Percentiles rank a stretch among this genome's conserved stretches.
phyloP scores from a whole-genome alignment of 2,329 filamentous ascomycete genomes.

The Xylaria polymorpha region DNA sequence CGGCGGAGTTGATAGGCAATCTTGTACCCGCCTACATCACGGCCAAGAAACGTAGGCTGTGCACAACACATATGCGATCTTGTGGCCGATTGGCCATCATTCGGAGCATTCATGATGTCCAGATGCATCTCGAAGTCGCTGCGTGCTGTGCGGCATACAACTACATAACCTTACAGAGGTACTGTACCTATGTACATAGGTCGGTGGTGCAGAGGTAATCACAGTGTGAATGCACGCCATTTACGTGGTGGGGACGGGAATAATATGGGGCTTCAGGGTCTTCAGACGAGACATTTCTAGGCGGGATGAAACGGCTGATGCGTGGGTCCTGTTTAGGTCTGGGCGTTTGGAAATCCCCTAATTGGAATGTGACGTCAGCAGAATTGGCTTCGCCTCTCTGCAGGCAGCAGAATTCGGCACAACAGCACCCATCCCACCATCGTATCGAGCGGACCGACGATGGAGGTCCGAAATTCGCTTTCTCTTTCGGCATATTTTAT shows the following conservation, averaged over 20 bases:
- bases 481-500: conserved; percentile 5
- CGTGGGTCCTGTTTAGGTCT: background rate
- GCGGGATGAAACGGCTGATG: conserved; percentile 17
- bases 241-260: background rate
- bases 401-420: conserved; percentile 12
- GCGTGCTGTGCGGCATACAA: background rate
- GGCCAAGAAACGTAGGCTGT: background rate
- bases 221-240: conserved; percentile 15
- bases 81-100: background rate
- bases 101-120: background rate
- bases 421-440: background rate
- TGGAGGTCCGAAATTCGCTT: background rate
- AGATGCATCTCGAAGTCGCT: background rate
- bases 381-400: conserved; percentile 1
- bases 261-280: conserved; percentile 5
- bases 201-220: background rate
- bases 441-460: background rate
- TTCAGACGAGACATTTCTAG: conserved; percentile 15
- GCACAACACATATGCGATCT: background rate
- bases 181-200: background rate
- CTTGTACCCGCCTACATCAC: background rate
- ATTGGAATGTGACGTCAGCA: conserved; percentile 27
- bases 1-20: background rate
- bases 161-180: background rate
- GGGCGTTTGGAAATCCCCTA: background rate